Conservation (phyloP, 2,329 filamentous ascomycete species). For the Gnomoniopsis sp. region DNA sequence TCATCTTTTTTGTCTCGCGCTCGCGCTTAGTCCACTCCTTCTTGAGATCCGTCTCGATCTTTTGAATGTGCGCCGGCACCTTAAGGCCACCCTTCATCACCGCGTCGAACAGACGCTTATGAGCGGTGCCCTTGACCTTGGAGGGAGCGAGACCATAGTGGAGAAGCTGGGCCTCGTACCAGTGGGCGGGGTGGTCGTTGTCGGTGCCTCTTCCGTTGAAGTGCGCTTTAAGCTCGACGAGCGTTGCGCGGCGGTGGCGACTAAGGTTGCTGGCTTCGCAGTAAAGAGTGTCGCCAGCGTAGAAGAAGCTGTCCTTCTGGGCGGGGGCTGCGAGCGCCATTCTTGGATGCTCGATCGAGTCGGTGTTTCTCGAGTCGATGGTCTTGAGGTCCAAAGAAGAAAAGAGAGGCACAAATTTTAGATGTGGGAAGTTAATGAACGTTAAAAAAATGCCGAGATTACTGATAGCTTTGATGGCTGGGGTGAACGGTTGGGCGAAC, state of each 20-base stretch:
- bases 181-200: slow-evolving; percentile 54
- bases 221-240: slow-evolving; percentile 40
- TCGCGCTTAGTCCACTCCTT: slow-evolving; percentile 53
- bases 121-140: slow-evolving; percentile 56
- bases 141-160: slow-evolving; percentile 58
- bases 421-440: no score
- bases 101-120: slow-evolving; percentile 56
- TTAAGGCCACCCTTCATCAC: slow-evolving; percentile 44
- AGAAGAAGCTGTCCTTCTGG: slow-evolving; percentile 38
- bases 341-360: background rate
- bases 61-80: slow-evolving; percentile 45
- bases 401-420: no score
- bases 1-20: slow-evolving; percentile 42
- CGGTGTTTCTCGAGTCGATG: background rate
- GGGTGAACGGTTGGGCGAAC: no score
- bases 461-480: no score
- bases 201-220: slow-evolving; percentile 37
- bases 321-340: slow-evolving; percentile 26
- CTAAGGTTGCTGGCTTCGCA: slow-evolving; percentile 40
- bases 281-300: slow-evolving; percentile 39
- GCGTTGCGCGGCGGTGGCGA: slow-evolving; percentile 42
- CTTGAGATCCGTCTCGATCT: slow-evolving; percentile 52
- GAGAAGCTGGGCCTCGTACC: slow-evolving; percentile 59
- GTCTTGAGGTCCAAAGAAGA: background rate
- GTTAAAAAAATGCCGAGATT: no score